Conservation (phyloP, 306 rosid species). For the Glycyrrhiza uralensis region DNA sequence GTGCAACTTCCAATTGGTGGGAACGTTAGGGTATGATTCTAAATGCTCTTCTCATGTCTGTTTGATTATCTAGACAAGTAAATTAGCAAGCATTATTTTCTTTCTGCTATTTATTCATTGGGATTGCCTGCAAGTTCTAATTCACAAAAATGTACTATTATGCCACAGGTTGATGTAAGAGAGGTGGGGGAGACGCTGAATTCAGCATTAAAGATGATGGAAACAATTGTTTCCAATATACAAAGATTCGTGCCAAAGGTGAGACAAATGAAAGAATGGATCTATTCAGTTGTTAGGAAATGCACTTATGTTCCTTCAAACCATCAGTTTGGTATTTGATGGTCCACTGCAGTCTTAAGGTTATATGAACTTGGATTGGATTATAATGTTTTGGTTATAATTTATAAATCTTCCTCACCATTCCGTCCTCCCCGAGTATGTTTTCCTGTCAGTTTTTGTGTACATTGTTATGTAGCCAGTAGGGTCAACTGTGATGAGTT, state of each 20-base stretch:
- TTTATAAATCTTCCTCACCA: background rate
- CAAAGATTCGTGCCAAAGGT: slow-evolving; percentile 65
- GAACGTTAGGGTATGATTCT: slow-evolving; percentile 54
- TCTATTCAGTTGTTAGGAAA: background rate
- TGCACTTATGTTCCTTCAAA: background rate
- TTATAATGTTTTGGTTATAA: background rate
- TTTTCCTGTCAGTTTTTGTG: background rate
- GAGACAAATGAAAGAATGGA: slow-evolving; percentile 10
- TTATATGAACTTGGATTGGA: slow-evolving; percentile 7
- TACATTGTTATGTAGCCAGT: background rate
- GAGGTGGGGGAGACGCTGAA: slow-evolving; percentile 65
- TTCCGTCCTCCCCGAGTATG: background rate
- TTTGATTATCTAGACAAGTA: background rate
- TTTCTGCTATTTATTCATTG: background rate
- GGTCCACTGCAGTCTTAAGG: background rate
- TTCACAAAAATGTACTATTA: slow-evolving; percentile 16
- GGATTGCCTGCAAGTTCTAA: slow-evolving; percentile 10
- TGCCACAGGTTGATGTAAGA: slow-evolving; percentile 55
- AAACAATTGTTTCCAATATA: slow-evolving; percentile 45
- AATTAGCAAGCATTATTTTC: background rate
- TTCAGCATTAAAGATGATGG: slow-evolving; percentile 61
- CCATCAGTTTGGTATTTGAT: background rate
- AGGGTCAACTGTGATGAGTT: background rate
- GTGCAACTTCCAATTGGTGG: slow-evolving; percentile 64
- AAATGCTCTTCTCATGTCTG: slow-evolving; percentile 13